Conservation (phyloP, 768 basidiomycete species). For the Trametes meyenii region DNA sequence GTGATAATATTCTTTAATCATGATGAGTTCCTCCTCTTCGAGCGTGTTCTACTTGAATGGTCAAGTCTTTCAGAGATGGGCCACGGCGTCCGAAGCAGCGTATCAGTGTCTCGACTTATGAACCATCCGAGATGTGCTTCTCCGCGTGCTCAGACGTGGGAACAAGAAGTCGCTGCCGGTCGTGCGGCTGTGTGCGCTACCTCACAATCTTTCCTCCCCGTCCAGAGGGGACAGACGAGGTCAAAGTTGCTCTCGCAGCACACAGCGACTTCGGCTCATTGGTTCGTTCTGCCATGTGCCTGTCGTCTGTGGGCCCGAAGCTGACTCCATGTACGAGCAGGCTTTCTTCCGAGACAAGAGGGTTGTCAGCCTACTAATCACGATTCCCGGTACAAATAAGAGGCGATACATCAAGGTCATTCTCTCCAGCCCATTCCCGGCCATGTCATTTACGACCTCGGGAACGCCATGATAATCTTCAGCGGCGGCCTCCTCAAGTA, state of each 20-base stretch:
- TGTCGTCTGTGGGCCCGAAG: background rate
- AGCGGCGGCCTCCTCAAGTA: slow-evolving; percentile 67
- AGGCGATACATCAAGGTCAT: slow-evolving; percentile 71
- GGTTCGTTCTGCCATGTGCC: slow-evolving; percentile 12
- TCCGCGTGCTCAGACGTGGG: too few species aligned
- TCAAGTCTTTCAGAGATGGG: too few species aligned
- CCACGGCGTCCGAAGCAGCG: too few species aligned
- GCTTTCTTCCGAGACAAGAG: slow-evolving; percentile 72
- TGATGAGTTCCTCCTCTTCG: too few species aligned
- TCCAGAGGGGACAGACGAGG: slow-evolving; percentile 25
- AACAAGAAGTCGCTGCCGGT: too few species aligned
- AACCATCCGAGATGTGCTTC: too few species aligned
- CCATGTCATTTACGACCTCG: slow-evolving; percentile 41
- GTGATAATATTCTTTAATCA: too few species aligned
- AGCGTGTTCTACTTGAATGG: too few species aligned
- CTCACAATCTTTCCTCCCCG: too few species aligned
- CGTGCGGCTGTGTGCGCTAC: too few species aligned
- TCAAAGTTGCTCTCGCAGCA: slow-evolving; percentile 36
- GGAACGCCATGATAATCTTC: slow-evolving; percentile 62
- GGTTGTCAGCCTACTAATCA: slow-evolving; percentile 70
- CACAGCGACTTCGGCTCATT: slow-evolving; percentile 43
- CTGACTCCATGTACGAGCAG: slow-evolving; percentile 35
- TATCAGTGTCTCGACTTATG: too few species aligned
- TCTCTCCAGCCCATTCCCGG: slow-evolving; percentile 35
- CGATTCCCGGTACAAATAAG: slow-evolving; percentile 57